Base-by-base conservation (phyloP, 257 asterid species). In the Solanum commersonii region DNA sequence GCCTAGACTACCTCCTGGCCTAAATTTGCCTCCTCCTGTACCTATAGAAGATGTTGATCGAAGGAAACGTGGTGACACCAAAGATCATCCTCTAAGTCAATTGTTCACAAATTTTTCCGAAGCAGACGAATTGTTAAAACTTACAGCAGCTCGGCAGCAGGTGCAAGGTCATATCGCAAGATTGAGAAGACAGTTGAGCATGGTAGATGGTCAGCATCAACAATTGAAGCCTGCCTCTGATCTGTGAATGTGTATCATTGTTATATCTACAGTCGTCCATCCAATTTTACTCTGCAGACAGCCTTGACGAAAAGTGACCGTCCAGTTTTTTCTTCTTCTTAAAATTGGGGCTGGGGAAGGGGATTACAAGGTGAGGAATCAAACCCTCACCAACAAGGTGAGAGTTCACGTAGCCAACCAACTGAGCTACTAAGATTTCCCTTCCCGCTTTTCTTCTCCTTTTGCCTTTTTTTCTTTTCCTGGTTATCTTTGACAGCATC, bases 131-230 rank as follows among this genome's bases (percentile, higher is more conserved):
- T 92, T 97, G 88, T 91, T 97, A 91, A 93, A 94, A 90, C 98
- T 97, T 86, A 98, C 98, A 73, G 97, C 98, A 74, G 98, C 98
- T 88, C 96, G 98, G 63, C 98, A 95, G 90, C 98, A 97, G 98
- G 99, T 96, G 99, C 79, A 71, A 71, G 79, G 42, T 71, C 79
- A 71, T 71, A 71, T 71, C 25, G 25, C 79, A 71, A 71, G 79
- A 16, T 71, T 71, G 79, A 71, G 79, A 71, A 71, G 79, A 16
- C 79, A 71, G 79, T 33, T 71, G 79, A 71, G 79, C 79, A 33
- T 33, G 79, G 79, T 71, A 31, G 79, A 71, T 71, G 25, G 79
- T 37, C 79, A 71, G 25, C 38, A 71, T 15, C 79, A 71, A 33
- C 79, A 71, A 33, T 71, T 71, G 79, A 71, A 33, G 23, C 79